Conservation (phyloP, 1,139 yeast species). For the Geotrichum fermentans region DNA sequence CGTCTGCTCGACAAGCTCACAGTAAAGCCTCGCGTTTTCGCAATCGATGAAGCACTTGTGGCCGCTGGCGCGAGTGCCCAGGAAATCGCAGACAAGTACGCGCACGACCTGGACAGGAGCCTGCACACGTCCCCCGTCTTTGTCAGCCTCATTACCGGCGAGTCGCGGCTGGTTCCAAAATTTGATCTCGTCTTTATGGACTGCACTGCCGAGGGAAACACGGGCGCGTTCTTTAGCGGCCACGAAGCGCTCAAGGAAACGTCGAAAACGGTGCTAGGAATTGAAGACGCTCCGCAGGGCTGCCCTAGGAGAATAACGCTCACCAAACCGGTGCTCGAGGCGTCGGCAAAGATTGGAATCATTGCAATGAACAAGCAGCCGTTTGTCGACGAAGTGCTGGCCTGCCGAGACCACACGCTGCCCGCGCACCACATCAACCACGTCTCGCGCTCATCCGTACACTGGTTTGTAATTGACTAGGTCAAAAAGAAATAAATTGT, state of each 20-base stretch:
- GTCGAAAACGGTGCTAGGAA: slow-evolving; percentile 39
- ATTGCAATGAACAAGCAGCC: slow-evolving; percentile 83
- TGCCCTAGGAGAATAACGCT: slow-evolving; percentile 69
- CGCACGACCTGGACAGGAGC: slow-evolving; percentile 3
- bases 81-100: slow-evolving; percentile 8
- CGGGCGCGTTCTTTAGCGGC: slow-evolving; percentile 68
- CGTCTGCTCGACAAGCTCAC: slow-evolving; percentile 46
- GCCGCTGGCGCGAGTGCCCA: slow-evolving; percentile 39
- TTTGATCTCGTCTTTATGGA: slow-evolving; percentile 62
- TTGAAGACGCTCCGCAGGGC: too few relatives aligned
- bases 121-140: slow-evolving; percentile 5
- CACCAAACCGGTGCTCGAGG: slow-evolving; percentile 58
- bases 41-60: slow-evolving; percentile 53
- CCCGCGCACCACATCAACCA: slow-evolving; percentile 73
- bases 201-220: slow-evolving; percentile 78
- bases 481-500: too few relatives aligned
- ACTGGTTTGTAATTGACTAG: slow-evolving; percentile 87
- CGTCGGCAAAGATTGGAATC: slow-evolving; percentile 60
- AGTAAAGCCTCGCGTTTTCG: slow-evolving; percentile 44
- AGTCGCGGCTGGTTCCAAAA: slow-evolving; percentile 27
- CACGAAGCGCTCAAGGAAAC: slow-evolving; percentile 34
- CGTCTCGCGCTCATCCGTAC: slow-evolving; percentile 43
- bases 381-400: slow-evolving; percentile 64
- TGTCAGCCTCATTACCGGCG: slow-evolving; percentile 7
- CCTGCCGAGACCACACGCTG: slow-evolving; percentile 41